These are phyloP conservation scores for Sporothrix pseudoabietina DNA, from an alignment of 2,329 filamentous ascomycete genomes.

Conservation along the genomic window DNA sequence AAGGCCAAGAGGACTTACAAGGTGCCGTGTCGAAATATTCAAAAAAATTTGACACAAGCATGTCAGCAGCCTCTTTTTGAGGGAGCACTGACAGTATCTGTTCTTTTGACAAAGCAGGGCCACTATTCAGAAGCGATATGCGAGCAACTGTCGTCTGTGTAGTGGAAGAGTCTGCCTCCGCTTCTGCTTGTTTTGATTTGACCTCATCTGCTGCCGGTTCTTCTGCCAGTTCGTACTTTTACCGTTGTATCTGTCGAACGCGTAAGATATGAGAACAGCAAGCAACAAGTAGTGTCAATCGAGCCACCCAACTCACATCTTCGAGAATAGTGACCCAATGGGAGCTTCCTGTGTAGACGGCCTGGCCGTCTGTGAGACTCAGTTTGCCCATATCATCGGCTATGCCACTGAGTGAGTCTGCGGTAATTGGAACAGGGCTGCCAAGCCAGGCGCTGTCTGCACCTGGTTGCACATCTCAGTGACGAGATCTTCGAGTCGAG, in stretches of 20 bases:
- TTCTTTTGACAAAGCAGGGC: not conserved
- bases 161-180: not conserved
- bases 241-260: not conserved
- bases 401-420: not conserved
- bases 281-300: no score
- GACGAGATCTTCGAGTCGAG: not conserved
- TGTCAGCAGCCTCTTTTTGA: not conserved
- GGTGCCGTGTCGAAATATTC: conserved; percentile 3
- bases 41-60: not conserved
- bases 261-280: not conserved
- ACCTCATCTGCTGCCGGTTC: not conserved
- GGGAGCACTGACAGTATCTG: not conserved
- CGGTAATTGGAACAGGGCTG: not conserved
- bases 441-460: not conserved
- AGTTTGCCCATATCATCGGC: conserved; percentile 11
- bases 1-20: not conserved
- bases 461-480: conserved; percentile 9
- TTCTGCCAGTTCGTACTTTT: not conserved
- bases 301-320: not conserved
- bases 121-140: not conserved
- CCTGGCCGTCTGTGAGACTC: not conserved
- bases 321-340: conserved; percentile 16
- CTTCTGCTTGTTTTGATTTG: not conserved
- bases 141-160: not conserved
- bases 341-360: not conserved